Base-by-base conservation (phyloP, 345 rosid genomes). In the Populus simonii region DNA sequence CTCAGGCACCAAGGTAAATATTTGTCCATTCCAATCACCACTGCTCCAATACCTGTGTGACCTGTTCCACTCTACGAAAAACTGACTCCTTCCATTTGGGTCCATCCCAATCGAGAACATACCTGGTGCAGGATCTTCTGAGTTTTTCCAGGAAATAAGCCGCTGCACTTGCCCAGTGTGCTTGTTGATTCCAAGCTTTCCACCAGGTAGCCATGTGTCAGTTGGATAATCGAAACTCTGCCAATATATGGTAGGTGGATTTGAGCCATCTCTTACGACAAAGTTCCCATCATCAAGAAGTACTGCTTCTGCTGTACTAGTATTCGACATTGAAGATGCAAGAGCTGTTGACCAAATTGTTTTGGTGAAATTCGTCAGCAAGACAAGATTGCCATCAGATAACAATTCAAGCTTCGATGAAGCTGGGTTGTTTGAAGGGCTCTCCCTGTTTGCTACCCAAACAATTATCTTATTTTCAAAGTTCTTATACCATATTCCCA, bases 51-150 rank as follows among this genome's bases (percentile, higher is more conserved):
- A 79, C n/a, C 1, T 12, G 0, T 1, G 7, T 23, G 81, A 43
- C 20, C 11, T 63, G 29, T 78, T 78, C 82, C 80, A 70, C 41
- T 36, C 13, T 3, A 74, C 36, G 18, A 43, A 73, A 49, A 20
- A 36, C 63, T 79, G 81, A 45, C 65, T 35, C 1, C 68, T 74
- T 23, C 85, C 81, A 41, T 39, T 71, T 49, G 51, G 22, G 27
- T 74, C 85, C 2, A 74, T 0, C 69, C 41, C 76, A 17, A 71
- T 2, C 13, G 87, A 74, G 80, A 74, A 85, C 11, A 23, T 65
- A 5, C 83, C 84, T 22, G 83, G 85, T 22, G 83, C 79, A 18
- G 87, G 85, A 68, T 82, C 80, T 9, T 79, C 66, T 12, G n/a
- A 22, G 68, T 20, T 73, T 53, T 43, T 79, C 85, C 83, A 79